Conservation (phyloP, 768 basidiomycete species). For the Hydnomerulius pinastri region DNA sequence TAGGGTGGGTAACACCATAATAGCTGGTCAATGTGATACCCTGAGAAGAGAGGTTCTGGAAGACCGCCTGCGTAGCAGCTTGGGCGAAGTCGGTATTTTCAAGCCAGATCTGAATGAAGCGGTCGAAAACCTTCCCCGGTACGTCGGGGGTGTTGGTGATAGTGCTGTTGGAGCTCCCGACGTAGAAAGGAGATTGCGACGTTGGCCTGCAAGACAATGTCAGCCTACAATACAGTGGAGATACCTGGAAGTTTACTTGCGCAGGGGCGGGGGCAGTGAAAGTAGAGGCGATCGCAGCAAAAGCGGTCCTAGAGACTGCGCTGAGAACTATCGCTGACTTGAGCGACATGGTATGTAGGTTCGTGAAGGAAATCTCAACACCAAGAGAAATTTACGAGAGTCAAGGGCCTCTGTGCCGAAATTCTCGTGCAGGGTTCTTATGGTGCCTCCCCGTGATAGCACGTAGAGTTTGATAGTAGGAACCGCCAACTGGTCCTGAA, state of each 20-base stretch:
- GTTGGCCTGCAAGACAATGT: slow-evolving; percentile 24
- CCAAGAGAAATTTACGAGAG: neutral
- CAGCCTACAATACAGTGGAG: neutral
- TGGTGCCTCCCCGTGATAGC: neutral
- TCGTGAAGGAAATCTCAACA: neutral
- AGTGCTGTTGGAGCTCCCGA: slow-evolving; percentile 44
- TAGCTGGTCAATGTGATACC: slow-evolving; percentile 50
- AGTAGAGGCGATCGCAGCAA: slow-evolving; percentile 22
- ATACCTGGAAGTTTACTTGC: slow-evolving; percentile 13
- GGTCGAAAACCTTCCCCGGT: slow-evolving; percentile 44
- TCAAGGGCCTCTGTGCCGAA: neutral
- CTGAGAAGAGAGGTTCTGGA: slow-evolving; percentile 44
- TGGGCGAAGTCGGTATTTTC: slow-evolving; percentile 59
- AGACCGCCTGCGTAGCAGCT: slow-evolving; percentile 28
- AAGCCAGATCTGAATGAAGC: slow-evolving; percentile 59
- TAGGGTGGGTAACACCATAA: slow-evolving; percentile 56
- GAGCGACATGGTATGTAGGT: slow-evolving; percentile 14
- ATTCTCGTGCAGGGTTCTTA: too few relatives aligned
- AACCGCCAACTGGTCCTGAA: too few relatives aligned
- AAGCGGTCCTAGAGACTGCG: slow-evolving; percentile 17
- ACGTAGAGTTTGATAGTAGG: too few relatives aligned
- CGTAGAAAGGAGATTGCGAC: slow-evolving; percentile 39
- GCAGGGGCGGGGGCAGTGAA: slow-evolving; percentile 32
- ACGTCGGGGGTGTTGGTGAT: slow-evolving; percentile 41
- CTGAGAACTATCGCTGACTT: slow-evolving; percentile 15